Evolutionary conservation across 176 grass and related monocot species (phyloP).

Genomic region (Ananas comosus): DNA sequence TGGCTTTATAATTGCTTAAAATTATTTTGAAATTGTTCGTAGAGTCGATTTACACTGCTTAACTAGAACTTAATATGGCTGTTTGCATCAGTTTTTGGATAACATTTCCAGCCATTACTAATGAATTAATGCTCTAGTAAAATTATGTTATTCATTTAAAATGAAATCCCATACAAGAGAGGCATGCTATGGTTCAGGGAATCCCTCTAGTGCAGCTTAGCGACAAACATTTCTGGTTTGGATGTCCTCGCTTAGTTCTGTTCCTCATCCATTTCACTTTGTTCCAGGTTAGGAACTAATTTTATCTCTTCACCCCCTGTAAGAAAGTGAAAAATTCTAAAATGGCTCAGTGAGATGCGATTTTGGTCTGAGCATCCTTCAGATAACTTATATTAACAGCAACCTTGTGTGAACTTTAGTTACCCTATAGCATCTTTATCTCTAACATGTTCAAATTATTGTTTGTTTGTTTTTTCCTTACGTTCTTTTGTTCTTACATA

Average conservation of each 20-base stretch:
- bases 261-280: slow-evolving; percentile 74
- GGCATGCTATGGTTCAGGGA: slow-evolving; percentile 74
- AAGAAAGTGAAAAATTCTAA: no score
- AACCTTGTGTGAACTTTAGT: not conserved
- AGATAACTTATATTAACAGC: not conserved
- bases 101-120: no score
- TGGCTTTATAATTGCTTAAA: no score
- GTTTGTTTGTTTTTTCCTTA: no score
- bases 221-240: slow-evolving; percentile 82
- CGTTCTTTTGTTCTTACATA: not conserved
- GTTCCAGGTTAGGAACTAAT: slow-evolving; percentile 49
- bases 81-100: no score
- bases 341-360: no score
- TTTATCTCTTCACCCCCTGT: not conserved
- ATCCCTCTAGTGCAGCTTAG: slow-evolving; percentile 75
- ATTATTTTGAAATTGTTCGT: no score
- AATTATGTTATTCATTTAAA: no score
- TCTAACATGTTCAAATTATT: not conserved
- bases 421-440: not conserved
- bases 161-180: slow-evolving; percentile 79
- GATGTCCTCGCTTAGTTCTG: slow-evolving; percentile 58
- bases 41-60: no score
- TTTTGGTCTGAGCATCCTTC: not conserved
- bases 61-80: no score
- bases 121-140: no score